Evolutionary conservation across 805 yeast species (phyloP).

Genomic region (Candida stauntonica): DNA sequence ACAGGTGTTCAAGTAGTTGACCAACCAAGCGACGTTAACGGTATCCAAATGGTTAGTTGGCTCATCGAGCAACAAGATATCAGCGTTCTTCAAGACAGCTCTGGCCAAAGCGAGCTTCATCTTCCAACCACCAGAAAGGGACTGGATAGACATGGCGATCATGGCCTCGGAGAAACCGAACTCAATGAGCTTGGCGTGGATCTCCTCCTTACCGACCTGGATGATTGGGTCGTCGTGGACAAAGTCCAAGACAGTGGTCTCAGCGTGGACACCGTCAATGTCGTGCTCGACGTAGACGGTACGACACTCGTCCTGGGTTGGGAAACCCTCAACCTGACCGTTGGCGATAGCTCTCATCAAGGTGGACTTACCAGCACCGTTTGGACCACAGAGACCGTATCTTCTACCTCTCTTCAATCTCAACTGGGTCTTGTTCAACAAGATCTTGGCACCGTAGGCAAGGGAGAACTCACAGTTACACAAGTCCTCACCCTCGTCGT

Average conservation of each 20-base stretch:
- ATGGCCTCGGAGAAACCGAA: slow-evolving; percentile 93
- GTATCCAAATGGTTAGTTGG: slow-evolving; percentile 99
- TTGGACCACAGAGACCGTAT: slow-evolving; percentile 99
- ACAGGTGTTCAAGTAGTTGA: slow-evolving; percentile 97
- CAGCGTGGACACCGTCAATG: slow-evolving; percentile 97
- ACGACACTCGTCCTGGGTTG: slow-evolving; percentile 97
- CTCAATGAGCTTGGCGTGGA: slow-evolving; percentile 73
- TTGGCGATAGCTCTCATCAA: slow-evolving; percentile 96
- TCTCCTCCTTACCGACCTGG: slow-evolving; percentile 60
- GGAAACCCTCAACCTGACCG: slow-evolving; percentile 99
- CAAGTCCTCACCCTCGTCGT: slow-evolving; percentile 98
- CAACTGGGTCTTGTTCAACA: slow-evolving; percentile 98
- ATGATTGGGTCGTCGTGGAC: slow-evolving; percentile 74
- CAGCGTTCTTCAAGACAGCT: slow-evolving; percentile 98
- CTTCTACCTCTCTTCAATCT: slow-evolving; percentile 99
- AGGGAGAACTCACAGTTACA: slow-evolving; percentile 99
- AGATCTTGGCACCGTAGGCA: slow-evolving; percentile 99
- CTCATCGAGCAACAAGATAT: slow-evolving; percentile 95
- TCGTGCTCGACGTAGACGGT: slow-evolving; percentile 99
- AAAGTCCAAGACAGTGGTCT: slow-evolving; percentile 89
- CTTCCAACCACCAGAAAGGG: slow-evolving; percentile 99
- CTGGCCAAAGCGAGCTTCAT: slow-evolving; percentile 99
- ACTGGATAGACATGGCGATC: slow-evolving; percentile 90
- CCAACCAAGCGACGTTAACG: slow-evolving; percentile 99
- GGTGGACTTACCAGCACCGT: slow-evolving; percentile 99